Conservation (phyloP, 768 basidiomycete species). For the Aureoboletus auriporus region DNA sequence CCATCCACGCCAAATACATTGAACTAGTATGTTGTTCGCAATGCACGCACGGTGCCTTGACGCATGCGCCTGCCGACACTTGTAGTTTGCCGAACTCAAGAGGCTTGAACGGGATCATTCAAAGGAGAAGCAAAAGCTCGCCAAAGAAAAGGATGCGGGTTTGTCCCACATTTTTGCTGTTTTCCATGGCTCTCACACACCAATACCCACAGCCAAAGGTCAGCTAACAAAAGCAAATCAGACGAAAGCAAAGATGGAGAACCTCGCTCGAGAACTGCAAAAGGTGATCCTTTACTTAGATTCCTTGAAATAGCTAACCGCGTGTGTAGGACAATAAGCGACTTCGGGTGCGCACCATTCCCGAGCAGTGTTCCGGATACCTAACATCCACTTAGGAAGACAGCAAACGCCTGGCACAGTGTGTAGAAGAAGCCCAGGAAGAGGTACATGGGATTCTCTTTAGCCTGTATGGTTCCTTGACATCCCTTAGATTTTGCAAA, state of each 20-base stretch:
- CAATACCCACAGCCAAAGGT: slow-evolving; percentile 56
- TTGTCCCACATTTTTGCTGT: slow-evolving; percentile 14
- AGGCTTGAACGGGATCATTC: slow-evolving; percentile 83
- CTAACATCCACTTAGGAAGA: slow-evolving; percentile 59
- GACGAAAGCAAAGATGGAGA: slow-evolving; percentile 87
- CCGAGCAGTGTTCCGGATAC: slow-evolving; percentile 8
- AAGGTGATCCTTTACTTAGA: slow-evolving; percentile 48
- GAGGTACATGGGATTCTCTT: slow-evolving; percentile 46
- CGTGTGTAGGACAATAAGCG: slow-evolving; percentile 77
- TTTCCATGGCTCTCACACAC: slow-evolving; percentile 14
- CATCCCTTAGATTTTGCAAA: slow-evolving; percentile 59
- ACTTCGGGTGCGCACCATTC: slow-evolving; percentile 57
- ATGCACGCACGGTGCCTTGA: slow-evolving; percentile 16
- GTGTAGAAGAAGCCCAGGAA: slow-evolving; percentile 83
- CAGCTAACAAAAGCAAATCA: slow-evolving; percentile 86
- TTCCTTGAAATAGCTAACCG: slow-evolving; percentile 15
- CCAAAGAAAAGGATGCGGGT: slow-evolving; percentile 91
- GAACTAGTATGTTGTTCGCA: slow-evolving; percentile 61
- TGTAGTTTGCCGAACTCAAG: slow-evolving; percentile 84
- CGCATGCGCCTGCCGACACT: slow-evolving; percentile 19
- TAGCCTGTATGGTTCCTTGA: slow-evolving; percentile 2
- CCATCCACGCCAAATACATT: slow-evolving; percentile 82
- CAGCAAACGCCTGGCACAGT: slow-evolving; percentile 72
- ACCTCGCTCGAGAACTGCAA: slow-evolving; percentile 82
- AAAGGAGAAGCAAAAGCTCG: slow-evolving; percentile 87